Percentiles rank a stretch among this genome's conserved stretches.
phyloP scores from a whole-genome alignment of 2,329 filamentous ascomycete species.

The Diaporthe amygdali region DNA sequence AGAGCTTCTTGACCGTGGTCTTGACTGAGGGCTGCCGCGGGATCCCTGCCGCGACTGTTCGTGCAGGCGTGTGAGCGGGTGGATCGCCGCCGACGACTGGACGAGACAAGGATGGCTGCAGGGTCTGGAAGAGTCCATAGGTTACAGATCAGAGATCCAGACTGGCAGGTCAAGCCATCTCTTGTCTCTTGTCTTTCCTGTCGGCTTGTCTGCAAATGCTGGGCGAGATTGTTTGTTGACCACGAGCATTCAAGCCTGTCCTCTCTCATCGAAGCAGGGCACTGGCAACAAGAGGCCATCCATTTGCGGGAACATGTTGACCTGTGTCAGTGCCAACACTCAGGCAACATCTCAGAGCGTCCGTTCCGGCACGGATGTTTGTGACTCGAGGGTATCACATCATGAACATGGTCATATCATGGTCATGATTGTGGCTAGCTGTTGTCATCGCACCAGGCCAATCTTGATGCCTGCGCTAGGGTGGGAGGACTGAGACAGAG shows the following conservation, averaged over 20 bases:
- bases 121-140: constrained; percentile 21
- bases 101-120: constrained; percentile 20
- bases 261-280: not conserved
- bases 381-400: not conserved
- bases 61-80: not conserved
- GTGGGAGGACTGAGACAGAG: not conserved
- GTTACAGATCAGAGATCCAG: constrained; percentile 16
- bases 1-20: not conserved
- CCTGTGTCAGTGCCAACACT: not conserved
- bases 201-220: not conserved
- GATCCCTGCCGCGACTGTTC: not conserved
- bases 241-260: not conserved
- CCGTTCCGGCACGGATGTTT: not conserved
- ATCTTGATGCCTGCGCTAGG: not conserved
- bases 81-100: constrained; percentile 1
- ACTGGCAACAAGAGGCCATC: not conserved
- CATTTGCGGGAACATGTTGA: not conserved
- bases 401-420: too few relatives aligned
- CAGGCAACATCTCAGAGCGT: not conserved
- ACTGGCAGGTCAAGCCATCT: not conserved
- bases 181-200: too few relatives aligned
- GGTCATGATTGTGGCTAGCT: too few relatives aligned
- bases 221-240: not conserved
- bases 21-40: not conserved
- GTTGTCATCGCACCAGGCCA: not conserved